phyloP scores from a whole-genome alignment of 805 yeast genomes.

The Metschnikowia hibisci region DNA sequence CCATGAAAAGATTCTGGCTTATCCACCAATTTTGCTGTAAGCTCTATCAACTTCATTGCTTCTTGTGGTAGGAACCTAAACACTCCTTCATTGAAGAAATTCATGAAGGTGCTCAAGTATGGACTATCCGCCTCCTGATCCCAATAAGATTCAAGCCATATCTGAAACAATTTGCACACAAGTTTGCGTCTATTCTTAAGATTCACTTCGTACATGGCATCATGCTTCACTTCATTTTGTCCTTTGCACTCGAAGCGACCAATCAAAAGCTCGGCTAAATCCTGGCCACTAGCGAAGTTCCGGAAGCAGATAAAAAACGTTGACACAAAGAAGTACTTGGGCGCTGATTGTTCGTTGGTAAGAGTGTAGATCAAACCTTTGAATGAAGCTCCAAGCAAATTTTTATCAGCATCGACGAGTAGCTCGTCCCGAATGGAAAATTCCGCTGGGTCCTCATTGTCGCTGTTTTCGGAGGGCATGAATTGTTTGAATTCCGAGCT shows the following conservation, averaged over 20 bases:
- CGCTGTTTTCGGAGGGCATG: constrained; percentile 12
- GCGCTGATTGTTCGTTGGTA: constrained; percentile 62
- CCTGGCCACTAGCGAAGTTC: constrained; percentile 62
- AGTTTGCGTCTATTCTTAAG: constrained; percentile 60
- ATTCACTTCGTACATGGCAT: constrained; percentile 28
- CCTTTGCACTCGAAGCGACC: constrained; percentile 18
- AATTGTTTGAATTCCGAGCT: constrained; percentile 35
- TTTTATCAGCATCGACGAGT: constrained; percentile 47
- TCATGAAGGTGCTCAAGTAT: constrained; percentile 64
- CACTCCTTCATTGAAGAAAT: constrained; percentile 77
- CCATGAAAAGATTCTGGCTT: constrained; percentile 22
- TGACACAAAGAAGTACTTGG: constrained; percentile 64
- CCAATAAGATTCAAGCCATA: constrained; percentile 94
- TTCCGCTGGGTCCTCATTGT: background rate
- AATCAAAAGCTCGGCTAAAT: constrained; percentile 56
- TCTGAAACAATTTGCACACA: constrained; percentile 64
- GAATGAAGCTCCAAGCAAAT: constrained; percentile 66
- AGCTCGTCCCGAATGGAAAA: constrained; percentile 42
- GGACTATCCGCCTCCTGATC: constrained; percentile 55
- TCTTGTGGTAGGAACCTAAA: constrained; percentile 60
- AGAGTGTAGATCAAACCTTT: constrained; percentile 61
- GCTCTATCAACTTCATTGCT: constrained; percentile 55
- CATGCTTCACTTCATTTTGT: constrained; percentile 30
- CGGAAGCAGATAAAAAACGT: constrained; percentile 77
- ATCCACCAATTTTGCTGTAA: constrained; percentile 53